phyloP scores from a whole-genome alignment of 2,329 filamentous ascomycete species.

The Myriosclerotinia curreyana region DNA sequence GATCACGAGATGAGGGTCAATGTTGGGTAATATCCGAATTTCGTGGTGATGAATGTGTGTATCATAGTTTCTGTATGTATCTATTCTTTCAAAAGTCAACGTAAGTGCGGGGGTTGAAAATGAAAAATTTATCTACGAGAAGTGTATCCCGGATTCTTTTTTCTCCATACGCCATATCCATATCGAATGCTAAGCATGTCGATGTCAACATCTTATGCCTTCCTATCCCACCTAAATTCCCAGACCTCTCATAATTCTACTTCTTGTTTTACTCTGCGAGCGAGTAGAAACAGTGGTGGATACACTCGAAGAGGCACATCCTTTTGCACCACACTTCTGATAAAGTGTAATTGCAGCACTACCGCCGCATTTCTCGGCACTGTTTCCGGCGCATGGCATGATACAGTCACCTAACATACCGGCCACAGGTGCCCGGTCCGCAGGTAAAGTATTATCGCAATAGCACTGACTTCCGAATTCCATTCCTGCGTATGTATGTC shows the following conservation, averaged over 20 bases:
- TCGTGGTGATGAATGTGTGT: neutral
- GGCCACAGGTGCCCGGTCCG: conserved; percentile 7
- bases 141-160: neutral
- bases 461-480: conserved; percentile 21
- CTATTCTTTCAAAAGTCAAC: neutral
- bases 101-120: neutral
- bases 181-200: neutral
- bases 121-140: neutral
- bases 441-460: conserved; percentile 12
- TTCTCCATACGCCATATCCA: neutral
- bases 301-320: neutral
- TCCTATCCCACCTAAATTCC: neutral
- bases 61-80: neutral
- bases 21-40: too few species aligned
- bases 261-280: neutral
- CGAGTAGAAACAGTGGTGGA: neutral
- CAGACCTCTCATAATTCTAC: neutral
- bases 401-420: conserved; percentile 14
- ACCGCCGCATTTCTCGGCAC: conserved; percentile 18
- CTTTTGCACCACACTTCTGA: conserved; percentile 7
- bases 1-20: too few species aligned
- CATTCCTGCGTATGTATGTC: conserved; percentile 19
- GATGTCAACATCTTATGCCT: neutral
- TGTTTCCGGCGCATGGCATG: conserved; percentile 20
- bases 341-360: conserved; percentile 18